These are phyloP conservation scores for Harringtonia lauricola DNA, from an alignment of 2,329 filamentous ascomycete genomes.

Conservation along the genomic window DNA sequence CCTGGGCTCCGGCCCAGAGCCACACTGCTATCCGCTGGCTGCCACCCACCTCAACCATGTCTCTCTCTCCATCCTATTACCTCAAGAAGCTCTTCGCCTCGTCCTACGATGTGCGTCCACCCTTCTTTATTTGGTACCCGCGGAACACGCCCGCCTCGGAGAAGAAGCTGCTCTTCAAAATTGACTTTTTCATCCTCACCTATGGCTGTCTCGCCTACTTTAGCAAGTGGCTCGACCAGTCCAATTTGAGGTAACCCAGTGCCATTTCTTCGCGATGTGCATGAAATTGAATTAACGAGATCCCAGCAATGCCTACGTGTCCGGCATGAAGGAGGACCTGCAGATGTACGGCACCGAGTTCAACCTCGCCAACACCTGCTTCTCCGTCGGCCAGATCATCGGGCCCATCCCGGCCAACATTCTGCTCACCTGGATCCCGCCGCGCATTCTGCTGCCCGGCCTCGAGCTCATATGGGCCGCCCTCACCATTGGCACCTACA, in stretches of 20 bases:
- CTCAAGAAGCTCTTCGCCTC: conserved; percentile 16
- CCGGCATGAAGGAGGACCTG: conserved; percentile 34
- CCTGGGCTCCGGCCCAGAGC: too few species aligned
- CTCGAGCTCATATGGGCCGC: conserved; percentile 12
- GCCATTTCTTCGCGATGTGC: too few species aligned
- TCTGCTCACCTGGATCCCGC: conserved; percentile 14
- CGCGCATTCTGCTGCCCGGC: conserved; percentile 3
- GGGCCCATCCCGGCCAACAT: conserved; percentile 13
- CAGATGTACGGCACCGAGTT: conserved; percentile 26
- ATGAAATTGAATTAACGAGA: too few species aligned
- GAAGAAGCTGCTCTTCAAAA: conserved; percentile 19
- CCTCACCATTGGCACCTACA: conserved; percentile 11
- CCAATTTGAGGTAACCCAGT: conserved; percentile 1
- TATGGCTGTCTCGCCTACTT: conserved; percentile 18
- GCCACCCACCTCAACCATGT: too few species aligned
- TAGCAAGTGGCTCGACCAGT: conserved; percentile 17
- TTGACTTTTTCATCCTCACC: conserved; percentile 19
- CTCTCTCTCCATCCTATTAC: conserved; percentile 2
- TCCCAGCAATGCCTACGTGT: conserved; percentile 30
- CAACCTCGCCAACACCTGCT: conserved; percentile 25
- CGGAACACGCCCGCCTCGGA: conserved; percentile 12
- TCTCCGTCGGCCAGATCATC: conserved; percentile 12
- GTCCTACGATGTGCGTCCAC: conserved; percentile 15
- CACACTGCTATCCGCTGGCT: too few species aligned
- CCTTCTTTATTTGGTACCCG: conserved; percentile 19